Evolutionary conservation across 2,329 filamentous ascomycete genomes (phyloP), one percentile per base, ranked within the genome.

Genomic region (Aspergillus ochraceus): DNA sequence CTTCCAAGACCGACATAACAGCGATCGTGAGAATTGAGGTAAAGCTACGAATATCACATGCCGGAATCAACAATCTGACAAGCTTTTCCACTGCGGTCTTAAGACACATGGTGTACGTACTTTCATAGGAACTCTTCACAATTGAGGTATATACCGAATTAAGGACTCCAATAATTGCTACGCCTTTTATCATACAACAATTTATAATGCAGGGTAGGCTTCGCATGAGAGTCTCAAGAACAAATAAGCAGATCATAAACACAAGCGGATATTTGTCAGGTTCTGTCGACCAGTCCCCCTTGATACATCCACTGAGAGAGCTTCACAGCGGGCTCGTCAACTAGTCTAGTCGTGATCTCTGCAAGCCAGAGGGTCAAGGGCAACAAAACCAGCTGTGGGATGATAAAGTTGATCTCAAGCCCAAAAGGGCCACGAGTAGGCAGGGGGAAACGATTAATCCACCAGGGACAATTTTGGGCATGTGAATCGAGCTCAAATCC

Each of bases 381-480:
- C 10, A 39, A 14, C 32, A 39, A 39, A 17, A 39, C 32, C 32
- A 39, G 12, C 32, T 39, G 32, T 17, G 32, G 32, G 32, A 39
- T 17, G 32, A 39, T 10, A 12, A 39, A 39, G 32, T 39, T 39
- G 32, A 39, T 5, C 11, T 39, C 32, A 60, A 90, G 68, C 0
- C 87, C 88, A 56, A 86, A 69, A 0, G 86, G 85, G 0, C 87
- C 87, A 17, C 68, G 70, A 60, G 75, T 83, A 30, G 86, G 79
- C 53, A 89, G 64, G 2, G 82, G 81, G 26, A 89, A 77, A 24
- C 76, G 76, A 68, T 88, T 79, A 22, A 83, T 77, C 86, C 87
- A 89, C 4, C 77, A 71, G 0, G 82, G 80, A 30, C 88, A 80
- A 39, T 80, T 75, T n/a, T 80, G 68, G 29, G 78, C 69, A 62